Evolutionary conservation across 306 rosid genomes (phyloP).

Genomic region (Adenanthera pavonina): DNA sequence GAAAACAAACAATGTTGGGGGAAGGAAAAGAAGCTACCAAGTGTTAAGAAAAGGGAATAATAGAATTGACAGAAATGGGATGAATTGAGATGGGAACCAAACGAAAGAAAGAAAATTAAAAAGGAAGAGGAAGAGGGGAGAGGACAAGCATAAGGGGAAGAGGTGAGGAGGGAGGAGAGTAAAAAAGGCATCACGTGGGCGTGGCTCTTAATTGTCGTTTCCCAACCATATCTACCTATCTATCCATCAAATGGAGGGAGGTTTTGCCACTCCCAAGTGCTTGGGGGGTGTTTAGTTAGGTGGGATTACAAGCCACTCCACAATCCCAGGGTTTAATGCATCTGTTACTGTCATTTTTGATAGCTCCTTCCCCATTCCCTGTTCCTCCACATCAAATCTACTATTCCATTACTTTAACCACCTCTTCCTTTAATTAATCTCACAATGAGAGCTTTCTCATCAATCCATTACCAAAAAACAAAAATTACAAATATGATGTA

Average conservation of each 20-base stretch:
- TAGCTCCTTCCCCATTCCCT: slow-evolving; percentile 5
- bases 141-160: slow-evolving; percentile 31
- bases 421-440: too few relatives aligned
- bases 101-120: too few relatives aligned
- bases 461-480: not conserved
- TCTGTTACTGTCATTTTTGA: slow-evolving; percentile 4
- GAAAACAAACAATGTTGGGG: not conserved
- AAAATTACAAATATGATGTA: too few relatives aligned
- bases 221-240: slow-evolving; percentile 20
- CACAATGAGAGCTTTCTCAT: too few relatives aligned
- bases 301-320: slow-evolving; percentile 34
- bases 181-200: slow-evolving; percentile 55
- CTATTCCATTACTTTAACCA: not conserved
- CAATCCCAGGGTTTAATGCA: slow-evolving; percentile 22
- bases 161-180: slow-evolving; percentile 27
- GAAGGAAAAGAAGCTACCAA: too few relatives aligned
- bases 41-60: too few relatives aligned
- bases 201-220: slow-evolving; percentile 60
- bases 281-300: slow-evolving; percentile 44
- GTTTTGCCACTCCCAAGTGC: slow-evolving; percentile 44
- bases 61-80: too few relatives aligned
- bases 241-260: not conserved
- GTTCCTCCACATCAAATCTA: not conserved
- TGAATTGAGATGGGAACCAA: not conserved
- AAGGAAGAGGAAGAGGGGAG: not conserved